Percentiles rank a stretch among this genome's conserved stretches.
phyloP scores from a whole-genome alignment of 371 early-diverging fungal genomes.

The Mortierella sp. region DNA sequence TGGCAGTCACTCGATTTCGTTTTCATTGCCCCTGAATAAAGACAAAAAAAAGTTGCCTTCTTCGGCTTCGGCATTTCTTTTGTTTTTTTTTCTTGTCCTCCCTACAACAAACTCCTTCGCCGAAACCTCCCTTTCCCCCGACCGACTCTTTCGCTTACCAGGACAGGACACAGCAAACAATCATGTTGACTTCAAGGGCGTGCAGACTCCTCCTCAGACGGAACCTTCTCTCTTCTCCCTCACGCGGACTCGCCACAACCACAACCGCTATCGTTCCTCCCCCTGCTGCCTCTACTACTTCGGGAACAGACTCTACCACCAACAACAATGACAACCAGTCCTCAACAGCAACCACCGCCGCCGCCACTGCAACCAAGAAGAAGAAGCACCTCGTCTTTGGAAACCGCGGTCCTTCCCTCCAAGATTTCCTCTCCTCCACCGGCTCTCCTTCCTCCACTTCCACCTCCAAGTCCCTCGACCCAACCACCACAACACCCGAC shows the following conservation, averaged over 20 bases:
- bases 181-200: neutral
- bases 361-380: conserved; percentile 15
- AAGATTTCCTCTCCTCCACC: conserved; percentile 66
- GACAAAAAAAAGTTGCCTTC: neutral
- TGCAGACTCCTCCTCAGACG: neutral
- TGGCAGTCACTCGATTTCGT: conserved; percentile 1
- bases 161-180: neutral
- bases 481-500: conserved; percentile 56
- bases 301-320: neutral
- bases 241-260: conserved; percentile 30
- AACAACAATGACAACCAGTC: neutral
- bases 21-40: neutral
- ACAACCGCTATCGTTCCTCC: conserved; percentile 19
- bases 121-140: neutral
- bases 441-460: conserved; percentile 39
- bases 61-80: neutral
- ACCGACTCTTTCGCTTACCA: neutral
- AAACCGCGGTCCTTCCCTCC: conserved; percentile 76
- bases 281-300: neutral
- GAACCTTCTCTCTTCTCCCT: neutral
- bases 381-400: conserved; percentile 72
- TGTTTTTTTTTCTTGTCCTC: neutral
- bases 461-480: conserved; percentile 24
- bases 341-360: neutral
- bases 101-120: neutral